phyloP scores from a whole-genome alignment of 176 grass and related monocot genomes.

The Carex pumila region DNA sequence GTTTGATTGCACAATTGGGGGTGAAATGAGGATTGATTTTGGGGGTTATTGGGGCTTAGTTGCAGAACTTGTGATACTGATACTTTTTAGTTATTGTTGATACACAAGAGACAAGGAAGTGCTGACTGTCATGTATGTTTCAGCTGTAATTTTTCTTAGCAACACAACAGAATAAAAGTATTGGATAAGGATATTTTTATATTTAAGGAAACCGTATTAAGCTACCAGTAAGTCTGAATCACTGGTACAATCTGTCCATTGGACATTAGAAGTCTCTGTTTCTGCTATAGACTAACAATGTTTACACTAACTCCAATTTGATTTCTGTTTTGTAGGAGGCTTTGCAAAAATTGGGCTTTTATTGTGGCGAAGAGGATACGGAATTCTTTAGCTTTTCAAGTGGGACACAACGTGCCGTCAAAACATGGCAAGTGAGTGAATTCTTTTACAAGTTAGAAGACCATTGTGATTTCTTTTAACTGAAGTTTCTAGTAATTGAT shows the following conservation, averaged over 20 bases:
- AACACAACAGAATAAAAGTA: neutral
- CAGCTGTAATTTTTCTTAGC: neutral
- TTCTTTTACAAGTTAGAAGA: neutral
- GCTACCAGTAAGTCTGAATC: neutral
- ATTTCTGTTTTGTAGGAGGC: slow-evolving; percentile 50
- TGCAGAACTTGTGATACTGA: neutral
- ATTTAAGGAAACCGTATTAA: neutral
- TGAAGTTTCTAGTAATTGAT: neutral
- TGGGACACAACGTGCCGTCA: slow-evolving; percentile 78
- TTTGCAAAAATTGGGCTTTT: slow-evolving; percentile 70
- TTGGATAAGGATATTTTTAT: neutral
- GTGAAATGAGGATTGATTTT: neutral
- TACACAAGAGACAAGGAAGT: neutral
- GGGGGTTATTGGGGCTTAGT: neutral
- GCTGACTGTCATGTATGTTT: no score
- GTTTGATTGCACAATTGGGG: neutral
- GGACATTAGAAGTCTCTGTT: neutral
- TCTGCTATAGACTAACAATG: neutral
- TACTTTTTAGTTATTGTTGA: neutral
- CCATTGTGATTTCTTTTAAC: neutral
- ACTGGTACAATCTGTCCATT: neutral
- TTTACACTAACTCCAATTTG: neutral
- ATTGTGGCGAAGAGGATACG: slow-evolving; percentile 87
- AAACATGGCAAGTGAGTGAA: slow-evolving; percentile 81
- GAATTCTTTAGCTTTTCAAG: slow-evolving; percentile 76